phyloP scores from a whole-genome alignment of 2,329 filamentous ascomycete species.

The Aureobasidium leucospermi region DNA sequence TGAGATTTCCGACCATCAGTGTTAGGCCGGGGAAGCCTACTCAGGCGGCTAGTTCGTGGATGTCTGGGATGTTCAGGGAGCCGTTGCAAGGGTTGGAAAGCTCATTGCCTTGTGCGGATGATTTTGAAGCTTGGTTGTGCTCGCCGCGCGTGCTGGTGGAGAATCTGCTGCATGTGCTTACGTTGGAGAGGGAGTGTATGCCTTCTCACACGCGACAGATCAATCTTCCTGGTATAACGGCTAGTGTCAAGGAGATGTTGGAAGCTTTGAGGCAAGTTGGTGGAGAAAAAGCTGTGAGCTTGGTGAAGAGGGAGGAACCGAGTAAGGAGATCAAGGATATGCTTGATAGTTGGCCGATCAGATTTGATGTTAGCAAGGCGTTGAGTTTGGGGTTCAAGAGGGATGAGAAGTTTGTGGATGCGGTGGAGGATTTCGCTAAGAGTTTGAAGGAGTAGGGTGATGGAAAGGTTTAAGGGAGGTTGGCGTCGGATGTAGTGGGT shows the following conservation, averaged over 20 bases:
- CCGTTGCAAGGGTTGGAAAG: constrained; percentile 45
- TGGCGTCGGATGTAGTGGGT: too few relatives aligned
- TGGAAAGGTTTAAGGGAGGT: too few relatives aligned
- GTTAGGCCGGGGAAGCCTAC: constrained; percentile 46
- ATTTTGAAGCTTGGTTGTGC: constrained; percentile 51
- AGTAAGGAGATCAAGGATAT: constrained; percentile 46
- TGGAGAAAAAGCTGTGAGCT: constrained; percentile 43
- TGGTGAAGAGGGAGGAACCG: constrained; percentile 46
- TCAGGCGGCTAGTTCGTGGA: constrained; percentile 45
- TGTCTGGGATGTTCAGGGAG: constrained; percentile 47
- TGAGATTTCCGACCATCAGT: constrained; percentile 45
- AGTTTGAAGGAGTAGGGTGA: constrained; percentile 8
- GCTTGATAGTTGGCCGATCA: constrained; percentile 49
- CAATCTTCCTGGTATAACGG: constrained; percentile 48
- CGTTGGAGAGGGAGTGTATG: constrained; percentile 44
- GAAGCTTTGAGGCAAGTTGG: constrained; percentile 49
- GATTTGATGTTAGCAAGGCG: constrained; percentile 51
- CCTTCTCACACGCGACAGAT: constrained; percentile 43
- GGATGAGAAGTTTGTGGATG: constrained; percentile 42
- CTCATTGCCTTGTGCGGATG: constrained; percentile 44
- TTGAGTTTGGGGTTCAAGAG: constrained; percentile 44
- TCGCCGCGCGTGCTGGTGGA: constrained; percentile 47
- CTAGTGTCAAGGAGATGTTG: constrained; percentile 50
- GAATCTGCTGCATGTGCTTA: constrained; percentile 48
- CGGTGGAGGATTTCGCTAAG: constrained; percentile 36